Conservation (phyloP, 768 basidiomycete genomes). For the Suillus alpinus region DNA sequence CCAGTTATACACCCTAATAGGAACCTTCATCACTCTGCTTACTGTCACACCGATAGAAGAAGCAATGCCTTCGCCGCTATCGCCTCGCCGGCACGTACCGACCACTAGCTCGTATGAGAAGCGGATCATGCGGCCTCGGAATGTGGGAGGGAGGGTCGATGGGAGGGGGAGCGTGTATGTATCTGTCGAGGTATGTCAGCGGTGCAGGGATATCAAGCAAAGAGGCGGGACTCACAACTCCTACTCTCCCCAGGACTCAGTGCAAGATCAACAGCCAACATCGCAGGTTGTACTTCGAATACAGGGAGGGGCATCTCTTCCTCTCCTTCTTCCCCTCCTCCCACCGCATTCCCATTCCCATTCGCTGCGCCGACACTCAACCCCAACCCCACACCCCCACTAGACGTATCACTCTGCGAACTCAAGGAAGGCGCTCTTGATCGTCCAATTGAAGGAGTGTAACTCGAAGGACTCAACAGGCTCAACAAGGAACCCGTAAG, state of each 20-base stretch:
- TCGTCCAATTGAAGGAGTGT: conserved; percentile 11
- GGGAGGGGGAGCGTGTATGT: conserved; percentile 79
- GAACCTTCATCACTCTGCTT: conserved; percentile 85
- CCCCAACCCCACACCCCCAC: conserved; percentile 24
- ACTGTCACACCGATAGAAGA: conserved; percentile 42
- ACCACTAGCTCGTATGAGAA: conserved; percentile 92
- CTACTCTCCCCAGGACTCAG: conserved; percentile 82
- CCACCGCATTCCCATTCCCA: not conserved
- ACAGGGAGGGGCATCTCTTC: conserved; percentile 75
- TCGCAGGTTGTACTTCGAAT: conserved; percentile 78
- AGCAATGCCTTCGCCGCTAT: conserved; percentile 29
- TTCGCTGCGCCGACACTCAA: conserved; percentile 12
- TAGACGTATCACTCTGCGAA: conserved; percentile 7
- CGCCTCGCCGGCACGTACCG: conserved; percentile 72
- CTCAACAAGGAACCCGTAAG: conserved; percentile 50
- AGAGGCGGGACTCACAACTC: conserved; percentile 51
- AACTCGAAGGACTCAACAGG: conserved; percentile 26
- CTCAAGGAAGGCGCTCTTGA: conserved; percentile 24
- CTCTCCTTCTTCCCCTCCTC: conserved; percentile 46
- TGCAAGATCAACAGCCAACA: conserved; percentile 85
- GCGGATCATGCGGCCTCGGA: conserved; percentile 74
- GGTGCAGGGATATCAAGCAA: not conserved
- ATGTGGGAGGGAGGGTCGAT: conserved; percentile 83
- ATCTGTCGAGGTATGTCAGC: conserved; percentile 43
- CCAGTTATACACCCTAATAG: conserved; percentile 87